A percentile compares a stretch with the other conserved stretches of the same genome.
Evolutionary conservation across 1,139 yeast species (phyloP).

Genomic region (Wickerhamiella pararugosa): DNA sequence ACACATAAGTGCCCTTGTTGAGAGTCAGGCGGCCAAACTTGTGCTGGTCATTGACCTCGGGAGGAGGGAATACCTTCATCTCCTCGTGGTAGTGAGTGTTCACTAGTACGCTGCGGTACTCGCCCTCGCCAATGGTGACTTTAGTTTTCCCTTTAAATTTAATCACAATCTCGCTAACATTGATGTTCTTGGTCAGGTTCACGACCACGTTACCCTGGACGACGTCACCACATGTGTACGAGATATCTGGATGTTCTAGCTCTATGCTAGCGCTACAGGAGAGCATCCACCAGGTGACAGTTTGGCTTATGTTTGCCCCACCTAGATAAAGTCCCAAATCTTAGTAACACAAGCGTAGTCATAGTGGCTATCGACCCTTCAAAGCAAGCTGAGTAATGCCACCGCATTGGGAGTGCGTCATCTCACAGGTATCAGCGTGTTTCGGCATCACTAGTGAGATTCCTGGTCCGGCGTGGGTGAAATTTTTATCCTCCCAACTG

Average conservation of each 20-base stretch:
- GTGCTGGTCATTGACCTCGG: neutral
- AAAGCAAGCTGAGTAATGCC: no score
- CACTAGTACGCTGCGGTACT: slow-evolving; percentile 5
- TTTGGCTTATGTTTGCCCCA: no score
- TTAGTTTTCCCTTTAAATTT: slow-evolving; percentile 5
- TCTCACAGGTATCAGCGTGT: no score
- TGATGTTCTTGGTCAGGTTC: neutral
- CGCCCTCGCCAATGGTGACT: slow-evolving; percentile 7
- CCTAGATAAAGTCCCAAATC: no score
- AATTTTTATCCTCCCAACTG: no score
- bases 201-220: slow-evolving; percentile 1
- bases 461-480: no score
- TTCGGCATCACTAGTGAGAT: no score
- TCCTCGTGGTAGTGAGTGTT: slow-evolving; percentile 3
- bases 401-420: no score
- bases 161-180: slow-evolving; percentile 6
- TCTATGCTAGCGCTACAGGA: slow-evolving; percentile 1
- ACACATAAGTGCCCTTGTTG: slow-evolving; percentile 2
- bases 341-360: no score
- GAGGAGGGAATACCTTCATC: slow-evolving; percentile 2
- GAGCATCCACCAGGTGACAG: neutral
- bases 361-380: no score
- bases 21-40: slow-evolving; percentile 1
- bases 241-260: neutral
- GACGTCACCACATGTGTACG: slow-evolving; percentile 6